These are phyloP conservation scores for Gigaspora rosea DNA, from an alignment of 192 early-diverging fungal species.

Conservation along the genomic window DNA sequence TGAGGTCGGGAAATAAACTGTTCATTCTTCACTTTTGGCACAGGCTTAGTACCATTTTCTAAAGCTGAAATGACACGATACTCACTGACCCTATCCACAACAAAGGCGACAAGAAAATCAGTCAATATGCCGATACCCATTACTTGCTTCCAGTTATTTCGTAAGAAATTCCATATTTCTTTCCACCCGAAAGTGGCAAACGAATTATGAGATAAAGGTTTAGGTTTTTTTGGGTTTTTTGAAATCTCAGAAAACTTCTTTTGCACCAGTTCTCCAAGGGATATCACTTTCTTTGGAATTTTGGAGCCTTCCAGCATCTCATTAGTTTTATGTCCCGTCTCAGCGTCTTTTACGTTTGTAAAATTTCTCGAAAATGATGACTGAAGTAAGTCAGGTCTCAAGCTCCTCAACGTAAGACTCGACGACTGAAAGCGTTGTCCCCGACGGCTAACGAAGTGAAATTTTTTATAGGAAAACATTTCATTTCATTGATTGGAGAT, in stretches of 20 bases:
- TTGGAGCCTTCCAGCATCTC: neutral
- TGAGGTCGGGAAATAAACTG: conserved; percentile 13
- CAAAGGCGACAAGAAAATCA: neutral
- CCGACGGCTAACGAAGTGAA: neutral
- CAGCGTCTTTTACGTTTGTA: neutral
- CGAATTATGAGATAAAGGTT: neutral
- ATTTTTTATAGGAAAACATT: neutral
- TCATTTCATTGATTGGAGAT: too few species aligned
- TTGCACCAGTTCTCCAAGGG: neutral
- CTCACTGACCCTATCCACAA: neutral
- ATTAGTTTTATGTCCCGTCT: neutral
- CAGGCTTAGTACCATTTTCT: conserved; percentile 18
- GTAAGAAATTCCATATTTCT: neutral
- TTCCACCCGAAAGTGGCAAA: neutral
- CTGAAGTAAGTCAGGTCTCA: conserved; percentile 13
- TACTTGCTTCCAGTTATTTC: neutral
- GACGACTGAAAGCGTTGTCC: neutral
- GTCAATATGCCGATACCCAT: neutral
- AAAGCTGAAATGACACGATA: neutral
- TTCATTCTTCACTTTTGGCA: neutral
- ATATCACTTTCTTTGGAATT: neutral
- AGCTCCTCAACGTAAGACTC: conserved; percentile 10
- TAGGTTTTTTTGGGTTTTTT: neutral
- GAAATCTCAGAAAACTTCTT: conserved; percentile 4
- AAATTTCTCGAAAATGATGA: conserved; percentile 14